Conservation (phyloP, 495 filamentous ascomycete genomes). For the Chlorociboria aeruginascens region DNA sequence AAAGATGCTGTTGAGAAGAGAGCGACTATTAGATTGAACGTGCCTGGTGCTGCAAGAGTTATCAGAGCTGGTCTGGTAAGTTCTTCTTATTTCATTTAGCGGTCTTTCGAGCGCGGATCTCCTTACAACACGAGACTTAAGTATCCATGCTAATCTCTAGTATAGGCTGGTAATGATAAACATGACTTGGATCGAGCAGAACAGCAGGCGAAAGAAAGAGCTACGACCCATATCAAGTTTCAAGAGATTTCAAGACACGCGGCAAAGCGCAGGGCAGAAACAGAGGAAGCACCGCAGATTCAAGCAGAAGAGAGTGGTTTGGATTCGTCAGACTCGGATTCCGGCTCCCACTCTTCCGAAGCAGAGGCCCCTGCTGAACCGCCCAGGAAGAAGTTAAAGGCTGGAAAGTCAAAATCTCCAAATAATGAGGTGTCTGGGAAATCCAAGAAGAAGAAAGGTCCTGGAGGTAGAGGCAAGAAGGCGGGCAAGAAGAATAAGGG, state of each 20-base stretch:
- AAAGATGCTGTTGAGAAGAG: constrained; percentile 31
- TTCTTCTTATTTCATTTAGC: constrained; percentile 3
- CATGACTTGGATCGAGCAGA: constrained; percentile 42
- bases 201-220: constrained; percentile 38
- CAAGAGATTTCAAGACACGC: constrained; percentile 16
- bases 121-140: constrained; percentile 1
- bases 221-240: constrained; percentile 38
- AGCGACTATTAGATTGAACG: constrained; percentile 53
- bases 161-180: constrained; percentile 52
- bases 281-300: constrained; percentile 26
- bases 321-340: constrained; percentile 18
- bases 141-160: background rate
- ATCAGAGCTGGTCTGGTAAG: constrained; percentile 66
- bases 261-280: constrained; percentile 5
- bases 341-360: constrained; percentile 15
- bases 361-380: background rate
- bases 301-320: constrained; percentile 9
- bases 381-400: constrained; percentile 9
- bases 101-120: background rate
- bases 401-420: background rate
- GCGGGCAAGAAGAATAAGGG: constrained; percentile 14
- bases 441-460: constrained; percentile 1
- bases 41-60: constrained; percentile 66
- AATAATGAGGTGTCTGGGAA: background rate
- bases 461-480: constrained; percentile 10